These are phyloP conservation scores for Candida tetrigidarum DNA, from an alignment of 1,139 yeast genomes.

Conservation along the genomic window DNA sequence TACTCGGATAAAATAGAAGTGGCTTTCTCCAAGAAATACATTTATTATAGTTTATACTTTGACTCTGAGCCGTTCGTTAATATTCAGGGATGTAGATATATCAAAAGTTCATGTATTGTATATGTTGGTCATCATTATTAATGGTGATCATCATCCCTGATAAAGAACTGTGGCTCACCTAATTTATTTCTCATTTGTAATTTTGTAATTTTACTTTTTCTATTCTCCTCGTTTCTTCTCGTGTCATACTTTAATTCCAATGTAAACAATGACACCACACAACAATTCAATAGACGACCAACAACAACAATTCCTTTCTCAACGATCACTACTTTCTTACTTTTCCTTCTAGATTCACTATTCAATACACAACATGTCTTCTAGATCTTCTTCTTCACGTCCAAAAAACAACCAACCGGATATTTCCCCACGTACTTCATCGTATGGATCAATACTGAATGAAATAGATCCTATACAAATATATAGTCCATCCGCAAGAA, in stretches of 20 bases:
- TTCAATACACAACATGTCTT: too few relatives aligned
- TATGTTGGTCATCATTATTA: neutral
- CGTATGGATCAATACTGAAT: constrained; percentile 7
- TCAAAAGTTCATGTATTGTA: neutral
- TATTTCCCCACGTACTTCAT: constrained; percentile 5
- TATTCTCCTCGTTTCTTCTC: neutral
- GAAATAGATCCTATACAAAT: constrained; percentile 3
- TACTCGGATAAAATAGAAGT: neutral
- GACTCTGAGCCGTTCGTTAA: neutral
- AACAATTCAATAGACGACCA: too few relatives aligned
- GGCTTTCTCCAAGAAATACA: neutral
- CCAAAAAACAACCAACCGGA: neutral
- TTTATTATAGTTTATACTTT: neutral
- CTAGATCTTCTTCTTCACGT: too few relatives aligned
- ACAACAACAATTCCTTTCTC: too few relatives aligned
- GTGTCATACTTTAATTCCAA: too few relatives aligned
- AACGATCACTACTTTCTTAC: too few relatives aligned
- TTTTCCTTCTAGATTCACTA: too few relatives aligned
- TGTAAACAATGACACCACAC: too few relatives aligned
- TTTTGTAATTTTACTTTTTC: neutral
- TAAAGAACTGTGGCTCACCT: neutral
- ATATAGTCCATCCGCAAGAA: neutral
- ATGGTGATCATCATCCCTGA: neutral
- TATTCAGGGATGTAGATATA: too few relatives aligned
- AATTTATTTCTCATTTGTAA: neutral